Evolutionary conservation across 345 rosid genomes (phyloP), one percentile per base, ranked within the genome.

Genomic region (Euclidium syriacum): DNA sequence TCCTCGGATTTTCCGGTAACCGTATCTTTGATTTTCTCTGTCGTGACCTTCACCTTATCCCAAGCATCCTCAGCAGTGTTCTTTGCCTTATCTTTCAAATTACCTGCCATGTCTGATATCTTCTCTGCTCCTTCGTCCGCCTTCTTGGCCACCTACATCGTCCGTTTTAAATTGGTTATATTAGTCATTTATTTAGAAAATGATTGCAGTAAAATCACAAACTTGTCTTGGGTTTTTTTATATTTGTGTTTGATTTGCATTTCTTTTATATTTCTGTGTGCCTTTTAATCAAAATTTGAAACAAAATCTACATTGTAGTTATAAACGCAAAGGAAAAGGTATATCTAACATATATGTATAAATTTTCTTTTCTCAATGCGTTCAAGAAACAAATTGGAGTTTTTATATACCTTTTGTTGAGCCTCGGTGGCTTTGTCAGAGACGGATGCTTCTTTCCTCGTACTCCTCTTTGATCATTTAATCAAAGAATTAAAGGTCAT

Each of bases 41-140:
- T 73, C 0, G 77, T 73, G 48, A 66, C 77, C 60, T 73, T 73
- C 5, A 73, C 68, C 58, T 67, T 66, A 53, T 67, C 68, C 77
- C 77, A 73, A 0, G 68, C 64, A 3, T 73, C 73, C 22, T 73
- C 72, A 20, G 72, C 73, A 33, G 77, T 67, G 63, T 54, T 54
- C 27, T 73, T 67, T 0, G 68, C 77, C 64, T 67, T 73, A 18
- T 73, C 77, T 48, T 66, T 73, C 41, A 73, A 53, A 25, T 67
- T 55, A 34, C 56, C 47, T 0, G 77, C 73, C 0, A 36, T 34
- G 6, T 61, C 54, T 0, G 73, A 38, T 18, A 73, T 48, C 10
- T 67, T 73, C 12, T 67, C 23, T 22, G 64, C 73, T 46, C 64
- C 72, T 52, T 67, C 73, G 0, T 72, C 67, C 27, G 71, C 67